These are phyloP conservation scores for Plasmodium malariae DNA, from an alignment of 169 alveolate genomes.

Conservation along the genomic window DNA sequence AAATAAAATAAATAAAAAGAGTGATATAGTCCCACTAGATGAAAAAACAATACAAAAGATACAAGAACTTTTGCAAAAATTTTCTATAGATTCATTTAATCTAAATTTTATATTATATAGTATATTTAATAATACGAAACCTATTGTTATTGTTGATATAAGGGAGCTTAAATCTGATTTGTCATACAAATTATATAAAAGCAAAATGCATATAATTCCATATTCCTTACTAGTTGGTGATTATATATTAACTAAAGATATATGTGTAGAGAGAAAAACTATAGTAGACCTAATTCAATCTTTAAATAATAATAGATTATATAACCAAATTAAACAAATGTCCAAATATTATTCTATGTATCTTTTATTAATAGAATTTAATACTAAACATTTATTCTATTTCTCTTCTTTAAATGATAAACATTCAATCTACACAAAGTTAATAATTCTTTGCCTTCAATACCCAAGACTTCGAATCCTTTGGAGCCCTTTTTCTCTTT, in stretches of 20 bases:
- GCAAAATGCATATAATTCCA: constrained; percentile 87
- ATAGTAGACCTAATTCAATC: constrained; percentile 84
- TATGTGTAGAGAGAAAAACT: constrained; percentile 90
- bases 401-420: constrained; percentile 72
- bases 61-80: constrained; percentile 44
- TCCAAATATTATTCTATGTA: constrained; percentile 77
- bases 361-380: constrained; percentile 79
- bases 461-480: constrained; percentile 77
- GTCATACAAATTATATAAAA: constrained; percentile 86
- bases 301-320: constrained; percentile 84
- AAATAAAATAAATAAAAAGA: constrained; percentile 49
- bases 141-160: constrained; percentile 85
- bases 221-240: constrained; percentile 87
- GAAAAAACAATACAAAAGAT: constrained; percentile 58
- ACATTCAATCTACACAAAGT: constrained; percentile 70
- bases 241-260: constrained; percentile 87
- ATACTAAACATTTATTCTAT: constrained; percentile 57
- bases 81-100: constrained; percentile 60
- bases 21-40: constrained; percentile 11
- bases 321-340: constrained; percentile 86
- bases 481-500: constrained; percentile 83
- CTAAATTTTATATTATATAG: constrained; percentile 50
- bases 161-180: constrained; percentile 87
- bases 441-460: constrained; percentile 76
- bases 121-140: constrained; percentile 71